Evolutionary conservation across 768 basidiomycete species (phyloP).

Genomic region (Tylopilus intermedius): DNA sequence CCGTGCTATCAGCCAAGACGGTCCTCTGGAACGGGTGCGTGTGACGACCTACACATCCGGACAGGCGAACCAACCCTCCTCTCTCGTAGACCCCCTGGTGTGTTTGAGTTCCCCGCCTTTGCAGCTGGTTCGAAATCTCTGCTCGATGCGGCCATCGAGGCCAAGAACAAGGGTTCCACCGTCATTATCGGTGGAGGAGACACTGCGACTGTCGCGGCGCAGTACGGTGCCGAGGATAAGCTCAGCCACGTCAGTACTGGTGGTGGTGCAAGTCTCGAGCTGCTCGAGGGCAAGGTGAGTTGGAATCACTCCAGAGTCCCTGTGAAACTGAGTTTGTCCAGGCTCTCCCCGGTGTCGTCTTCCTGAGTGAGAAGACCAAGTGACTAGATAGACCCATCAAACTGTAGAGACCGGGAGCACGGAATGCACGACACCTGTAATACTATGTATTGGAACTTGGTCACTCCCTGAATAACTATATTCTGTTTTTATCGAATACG

Average conservation of each 20-base stretch:
- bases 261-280: conserved; percentile 88
- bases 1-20: conserved; percentile 87
- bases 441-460: conserved; percentile 3
- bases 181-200: conserved; percentile 97
- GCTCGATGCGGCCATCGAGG: conserved; percentile 81
- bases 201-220: conserved; percentile 93
- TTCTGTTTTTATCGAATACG: conserved; percentile 17
- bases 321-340: conserved; percentile 29
- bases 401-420: conserved; percentile 11
- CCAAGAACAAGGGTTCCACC: conserved; percentile 77
- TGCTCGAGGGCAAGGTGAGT: conserved; percentile 94
- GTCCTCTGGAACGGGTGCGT: conserved; percentile 93
- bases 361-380: conserved; percentile 69
- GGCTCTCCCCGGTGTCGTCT: conserved; percentile 88
- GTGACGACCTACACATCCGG: background rate
- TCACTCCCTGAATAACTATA: conserved; percentile 11
- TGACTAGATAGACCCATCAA: conserved; percentile 10
- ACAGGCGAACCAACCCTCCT: background rate
- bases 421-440: conserved; percentile 9
- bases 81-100: conserved; percentile 78
- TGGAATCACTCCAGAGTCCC: background rate
- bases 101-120: conserved; percentile 95
- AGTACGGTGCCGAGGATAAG: conserved; percentile 77
- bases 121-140: conserved; percentile 79
- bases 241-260: conserved; percentile 97